These are phyloP conservation scores for Penicillium samsonianum DNA, from an alignment of 495 filamentous ascomycete species.

Conservation along the genomic window DNA sequence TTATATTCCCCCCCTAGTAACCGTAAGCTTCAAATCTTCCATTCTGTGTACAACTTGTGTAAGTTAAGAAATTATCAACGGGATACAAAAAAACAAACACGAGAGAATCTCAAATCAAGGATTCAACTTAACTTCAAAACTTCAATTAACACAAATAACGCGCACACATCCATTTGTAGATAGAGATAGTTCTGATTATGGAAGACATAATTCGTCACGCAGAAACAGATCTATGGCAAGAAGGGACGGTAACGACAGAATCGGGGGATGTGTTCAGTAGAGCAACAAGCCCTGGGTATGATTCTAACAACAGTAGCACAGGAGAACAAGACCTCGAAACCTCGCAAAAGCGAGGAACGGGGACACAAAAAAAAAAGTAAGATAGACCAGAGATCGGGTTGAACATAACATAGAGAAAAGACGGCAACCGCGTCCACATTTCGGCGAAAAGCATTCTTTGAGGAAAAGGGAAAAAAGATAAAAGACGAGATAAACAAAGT, in stretches of 20 bases:
- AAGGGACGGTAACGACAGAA: slow-evolving; percentile 11
- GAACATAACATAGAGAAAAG: neutral
- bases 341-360: neutral
- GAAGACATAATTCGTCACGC: slow-evolving; percentile 13
- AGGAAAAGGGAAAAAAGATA: neutral
- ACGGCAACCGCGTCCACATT: neutral
- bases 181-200: slow-evolving; percentile 8
- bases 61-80: neutral
- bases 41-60: neutral
- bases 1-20: neutral
- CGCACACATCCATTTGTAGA: neutral
- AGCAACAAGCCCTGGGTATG: slow-evolving; percentile 14
- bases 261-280: neutral
- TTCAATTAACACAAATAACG: slow-evolving; percentile 6
- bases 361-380: neutral
- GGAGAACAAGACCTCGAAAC: neutral
- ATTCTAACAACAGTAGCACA: slow-evolving; percentile 20
- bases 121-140: slow-evolving; percentile 4
- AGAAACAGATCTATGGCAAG: slow-evolving; percentile 1
- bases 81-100: neutral
- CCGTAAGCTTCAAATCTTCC: neutral
- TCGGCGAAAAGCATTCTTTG: slow-evolving; percentile 5
- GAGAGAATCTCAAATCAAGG: neutral
- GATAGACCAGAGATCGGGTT: neutral
- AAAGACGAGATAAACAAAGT: neutral